Evolutionary conservation across 2,329 filamentous ascomycete genomes (phyloP), one percentile per base, ranked within the genome.

Genomic region (Neonectria faginata): DNA sequence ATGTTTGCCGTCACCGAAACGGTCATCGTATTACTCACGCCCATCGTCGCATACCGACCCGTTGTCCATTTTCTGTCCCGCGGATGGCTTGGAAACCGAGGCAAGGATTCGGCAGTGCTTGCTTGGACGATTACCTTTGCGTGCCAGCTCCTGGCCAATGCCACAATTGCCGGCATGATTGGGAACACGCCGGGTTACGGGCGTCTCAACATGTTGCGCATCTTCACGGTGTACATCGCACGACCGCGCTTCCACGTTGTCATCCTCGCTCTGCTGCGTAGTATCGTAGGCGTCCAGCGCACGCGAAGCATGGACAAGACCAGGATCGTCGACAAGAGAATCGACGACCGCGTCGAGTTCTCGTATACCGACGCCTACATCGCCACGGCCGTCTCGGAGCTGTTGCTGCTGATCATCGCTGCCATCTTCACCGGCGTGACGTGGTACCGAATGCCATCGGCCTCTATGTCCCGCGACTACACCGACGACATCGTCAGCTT

Each of bases 391-490:
- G 20, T 67, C 20, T 71, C 71, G 0, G 71, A 73, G 29, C 10
- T 71, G 2, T 29, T 71, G 8, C 12, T 72, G 1, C 61, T 73
- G 0, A 39, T 71, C 31, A 67, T 73, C 39, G 64, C 62, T 0
- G 68, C 71, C 39, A 55, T 73, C 2, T 73, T 73, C 51, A 73
- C 71, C 1, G 63, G 71, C 10, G 67, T 72, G 12, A 73, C 71
- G 9, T 74, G 71, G 71, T 53, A 72, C 41, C 71, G 71, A n/a
- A 41, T 69, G 41, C 68, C 68, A 8, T 47, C 42, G 2, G 18
- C 16, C 0, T 65, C 63, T n/a, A 62, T 50, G 9, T 22, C 62
- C 2, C 65, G 62, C 29, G 67, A 68, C 8, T 70, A 66, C 48
- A 52, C 65, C 2, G 20, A 65, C 3, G 71, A 71, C 39, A 62